Evolutionary conservation across 1,139 yeast genomes (phyloP).

Genomic region (Chernovozyma sophiae-reginae): DNA sequence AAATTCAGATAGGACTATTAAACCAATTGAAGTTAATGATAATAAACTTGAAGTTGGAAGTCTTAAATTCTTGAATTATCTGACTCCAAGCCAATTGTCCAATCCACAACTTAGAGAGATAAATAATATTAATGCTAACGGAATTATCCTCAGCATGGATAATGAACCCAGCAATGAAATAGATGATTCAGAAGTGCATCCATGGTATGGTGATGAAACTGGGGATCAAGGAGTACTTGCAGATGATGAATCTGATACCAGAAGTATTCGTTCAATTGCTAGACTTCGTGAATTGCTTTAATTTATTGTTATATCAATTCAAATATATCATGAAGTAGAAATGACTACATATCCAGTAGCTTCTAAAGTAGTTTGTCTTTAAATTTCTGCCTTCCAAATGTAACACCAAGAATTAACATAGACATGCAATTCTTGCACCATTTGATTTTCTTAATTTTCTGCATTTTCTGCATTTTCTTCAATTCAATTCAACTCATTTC

Average conservation of each 20-base stretch:
- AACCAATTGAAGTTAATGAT: neutral
- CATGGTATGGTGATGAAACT: slow-evolving; percentile 3
- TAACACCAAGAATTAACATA: too few relatives aligned
- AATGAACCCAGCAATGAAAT: neutral
- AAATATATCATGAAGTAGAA: too few relatives aligned
- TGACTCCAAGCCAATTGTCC: neutral
- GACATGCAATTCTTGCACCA: too few relatives aligned
- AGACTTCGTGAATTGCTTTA: slow-evolving; percentile 7
- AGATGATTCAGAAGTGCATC: slow-evolving; percentile 4
- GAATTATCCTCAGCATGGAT: slow-evolving; percentile 9
- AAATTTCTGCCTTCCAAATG: too few relatives aligned
- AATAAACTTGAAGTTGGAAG: neutral
- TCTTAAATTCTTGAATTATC: neutral
- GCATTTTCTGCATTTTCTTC: too few relatives aligned
- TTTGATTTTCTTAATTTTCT: too few relatives aligned
- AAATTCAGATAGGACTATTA: neutral
- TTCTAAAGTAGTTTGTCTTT: neutral
- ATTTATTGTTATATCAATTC: neutral
- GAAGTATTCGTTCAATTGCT: slow-evolving; percentile 11
- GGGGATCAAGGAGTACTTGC: neutral
- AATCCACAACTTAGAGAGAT: neutral
- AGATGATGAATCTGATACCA: slow-evolving; percentile 8
- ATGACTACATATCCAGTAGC: neutral
- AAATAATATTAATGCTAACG: slow-evolving; percentile 4
- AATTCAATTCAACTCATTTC: too few relatives aligned